phyloP scores from a whole-genome alignment of 805 yeast species.

The Candida oleophila region DNA sequence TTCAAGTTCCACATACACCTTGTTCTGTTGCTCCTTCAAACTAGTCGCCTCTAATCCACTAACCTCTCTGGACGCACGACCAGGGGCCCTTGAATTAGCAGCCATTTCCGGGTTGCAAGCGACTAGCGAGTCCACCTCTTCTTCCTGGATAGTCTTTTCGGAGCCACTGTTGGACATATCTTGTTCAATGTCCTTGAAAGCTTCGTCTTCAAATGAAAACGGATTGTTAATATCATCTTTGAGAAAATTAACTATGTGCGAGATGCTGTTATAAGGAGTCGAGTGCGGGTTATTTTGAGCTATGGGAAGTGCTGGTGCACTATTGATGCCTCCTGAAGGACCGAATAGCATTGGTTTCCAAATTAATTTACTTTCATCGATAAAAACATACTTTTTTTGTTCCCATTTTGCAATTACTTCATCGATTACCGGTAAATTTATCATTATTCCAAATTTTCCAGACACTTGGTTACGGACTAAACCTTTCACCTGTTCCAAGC shows the following conservation, averaged over 20 bases:
- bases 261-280: constrained; percentile 45
- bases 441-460: constrained; percentile 50
- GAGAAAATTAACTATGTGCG: constrained; percentile 57
- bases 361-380: constrained; percentile 55
- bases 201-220: constrained; percentile 56
- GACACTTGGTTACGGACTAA: constrained; percentile 45
- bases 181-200: constrained; percentile 44
- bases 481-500: constrained; percentile 73
- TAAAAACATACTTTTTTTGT: constrained; percentile 46
- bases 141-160: neutral
- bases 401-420: constrained; percentile 50
- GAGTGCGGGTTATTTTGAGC: neutral
- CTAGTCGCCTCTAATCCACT: constrained; percentile 6
- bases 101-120: constrained; percentile 37
- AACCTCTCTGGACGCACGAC: constrained; percentile 7
- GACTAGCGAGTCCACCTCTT: constrained; percentile 21
- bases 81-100: neutral
- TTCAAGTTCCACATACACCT: constrained; percentile 9
- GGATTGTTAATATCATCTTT: constrained; percentile 69
- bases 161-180: constrained; percentile 3
- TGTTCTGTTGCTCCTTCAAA: constrained; percentile 10
- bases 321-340: constrained; percentile 81
- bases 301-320: constrained; percentile 44
- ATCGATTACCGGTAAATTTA: constrained; percentile 47
- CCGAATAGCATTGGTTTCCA: constrained; percentile 88